Conservation (phyloP, 2,329 filamentous ascomycete species). For the Colletotrichum trifolii region DNA sequence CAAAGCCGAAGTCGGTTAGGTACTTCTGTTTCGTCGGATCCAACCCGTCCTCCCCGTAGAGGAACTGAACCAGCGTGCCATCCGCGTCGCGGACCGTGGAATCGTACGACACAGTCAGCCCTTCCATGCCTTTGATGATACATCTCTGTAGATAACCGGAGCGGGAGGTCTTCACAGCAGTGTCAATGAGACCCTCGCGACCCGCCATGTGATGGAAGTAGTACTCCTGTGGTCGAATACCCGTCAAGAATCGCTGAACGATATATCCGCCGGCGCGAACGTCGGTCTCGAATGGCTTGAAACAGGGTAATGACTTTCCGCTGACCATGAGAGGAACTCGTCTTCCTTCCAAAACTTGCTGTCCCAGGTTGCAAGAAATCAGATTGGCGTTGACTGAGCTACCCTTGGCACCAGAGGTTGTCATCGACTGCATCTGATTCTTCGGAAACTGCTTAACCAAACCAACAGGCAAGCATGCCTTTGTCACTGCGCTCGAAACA, state of each 20-base stretch:
- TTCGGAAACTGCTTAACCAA: conserved; percentile 92
- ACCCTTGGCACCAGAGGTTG: conserved; percentile 94
- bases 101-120: conserved; percentile 90
- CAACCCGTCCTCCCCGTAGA: conserved; percentile 96
- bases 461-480: conserved; percentile 81
- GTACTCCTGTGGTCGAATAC: conserved; percentile 96
- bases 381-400: conserved; percentile 93
- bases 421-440: conserved; percentile 99
- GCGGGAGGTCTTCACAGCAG: conserved; percentile 96
- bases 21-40: conserved; percentile 96
- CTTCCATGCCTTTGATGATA: conserved; percentile 98
- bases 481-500: conserved; percentile 83
- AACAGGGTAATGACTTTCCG: conserved; percentile 94
- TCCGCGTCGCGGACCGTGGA: conserved; percentile 94
- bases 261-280: conserved; percentile 93
- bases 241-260: conserved; percentile 95
- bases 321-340: conserved; percentile 98
- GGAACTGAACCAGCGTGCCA: conserved; percentile 91
- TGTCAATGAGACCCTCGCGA: conserved; percentile 97
- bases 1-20: conserved; percentile 88
- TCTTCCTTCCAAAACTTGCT: conserved; percentile 94
- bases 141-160: conserved; percentile 97
- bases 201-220: conserved; percentile 99
- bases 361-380: conserved; percentile 96
- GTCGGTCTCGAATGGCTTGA: conserved; percentile 90